These are phyloP conservation scores for Tuber umbilicatum DNA, from an alignment of 495 filamentous ascomycete genomes.

Conservation along the genomic window DNA sequence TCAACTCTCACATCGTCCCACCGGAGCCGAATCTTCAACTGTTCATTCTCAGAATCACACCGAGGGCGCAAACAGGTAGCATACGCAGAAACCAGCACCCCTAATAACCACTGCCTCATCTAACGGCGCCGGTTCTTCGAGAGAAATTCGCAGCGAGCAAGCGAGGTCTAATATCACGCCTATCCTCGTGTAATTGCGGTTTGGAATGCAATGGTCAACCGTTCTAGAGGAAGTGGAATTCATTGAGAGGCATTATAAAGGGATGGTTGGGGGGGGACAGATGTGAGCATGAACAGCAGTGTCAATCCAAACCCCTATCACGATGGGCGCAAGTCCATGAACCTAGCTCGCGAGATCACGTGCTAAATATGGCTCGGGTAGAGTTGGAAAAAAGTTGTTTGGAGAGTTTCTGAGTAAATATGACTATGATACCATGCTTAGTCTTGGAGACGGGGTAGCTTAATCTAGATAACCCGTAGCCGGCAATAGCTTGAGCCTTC, in stretches of 20 bases:
- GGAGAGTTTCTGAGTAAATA: not conserved
- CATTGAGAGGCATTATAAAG: not conserved
- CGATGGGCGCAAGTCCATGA: not conserved
- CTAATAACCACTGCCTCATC: constrained; percentile 15
- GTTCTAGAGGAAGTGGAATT: not conserved
- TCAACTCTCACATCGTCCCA: constrained; percentile 7
- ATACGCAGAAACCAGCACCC: constrained; percentile 26
- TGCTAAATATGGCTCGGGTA: not conserved
- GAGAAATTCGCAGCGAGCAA: not conserved
- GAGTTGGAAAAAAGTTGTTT: not conserved
- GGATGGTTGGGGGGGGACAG: not conserved
- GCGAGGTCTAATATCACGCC: not conserved
- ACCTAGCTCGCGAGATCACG: not conserved
- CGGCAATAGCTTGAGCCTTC: not conserved
- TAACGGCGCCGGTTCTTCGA: not conserved
- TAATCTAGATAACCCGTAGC: not conserved
- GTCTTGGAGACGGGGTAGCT: not conserved
- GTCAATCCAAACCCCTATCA: not conserved
- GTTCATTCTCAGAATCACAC: not conserved
- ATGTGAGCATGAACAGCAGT: not conserved
- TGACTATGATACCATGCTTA: not conserved
- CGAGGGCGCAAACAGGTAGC: not conserved
- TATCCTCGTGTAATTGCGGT: not conserved
- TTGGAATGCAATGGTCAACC: not conserved
- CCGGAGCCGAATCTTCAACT: constrained; percentile 26